Percentiles rank a stretch among this genome's conserved stretches.
Evolutionary conservation across 495 filamentous ascomycete genomes (phyloP).

Genomic region (Endocarpon pusillum): DNA sequence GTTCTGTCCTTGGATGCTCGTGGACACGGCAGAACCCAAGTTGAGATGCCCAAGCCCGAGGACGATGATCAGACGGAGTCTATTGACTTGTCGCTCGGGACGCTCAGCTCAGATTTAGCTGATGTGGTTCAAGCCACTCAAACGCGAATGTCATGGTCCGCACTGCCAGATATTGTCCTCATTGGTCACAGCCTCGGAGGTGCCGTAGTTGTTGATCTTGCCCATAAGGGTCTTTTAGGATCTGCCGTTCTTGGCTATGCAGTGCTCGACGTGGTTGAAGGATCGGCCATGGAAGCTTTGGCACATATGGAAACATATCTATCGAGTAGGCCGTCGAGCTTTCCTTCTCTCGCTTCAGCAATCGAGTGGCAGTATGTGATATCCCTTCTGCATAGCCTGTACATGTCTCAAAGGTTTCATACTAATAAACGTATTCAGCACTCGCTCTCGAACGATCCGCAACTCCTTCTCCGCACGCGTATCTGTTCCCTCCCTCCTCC

Average conservation of each 20-base stretch:
- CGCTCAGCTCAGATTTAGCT: constrained; percentile 55
- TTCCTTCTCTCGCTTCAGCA: constrained; percentile 53
- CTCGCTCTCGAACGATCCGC: constrained; percentile 73
- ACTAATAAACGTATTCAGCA: constrained; percentile 20
- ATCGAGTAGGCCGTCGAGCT: constrained; percentile 61
- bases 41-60: constrained; percentile 14
- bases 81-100: constrained; percentile 47
- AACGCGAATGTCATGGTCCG: constrained; percentile 47
- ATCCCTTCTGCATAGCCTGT: constrained; percentile 1
- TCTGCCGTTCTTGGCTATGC: constrained; percentile 62
- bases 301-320: constrained; percentile 89
- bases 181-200: constrained; percentile 93
- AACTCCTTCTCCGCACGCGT: constrained; percentile 62
- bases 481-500: constrained; percentile 73
- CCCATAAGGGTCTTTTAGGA: constrained; percentile 46
- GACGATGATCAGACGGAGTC: constrained; percentile 18
- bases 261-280: constrained; percentile 92
- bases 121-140: constrained; percentile 48
- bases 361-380: constrained; percentile 77
- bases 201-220: constrained; percentile 80
- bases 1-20: constrained; percentile 72
- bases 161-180: constrained; percentile 56
- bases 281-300: constrained; percentile 76
- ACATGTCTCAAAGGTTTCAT: background rate
- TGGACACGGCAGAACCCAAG: constrained; percentile 62